These are phyloP conservation scores for Pleurotus tuber-regium DNA, from an alignment of 768 basidiomycete genomes.

Conservation along the genomic window DNA sequence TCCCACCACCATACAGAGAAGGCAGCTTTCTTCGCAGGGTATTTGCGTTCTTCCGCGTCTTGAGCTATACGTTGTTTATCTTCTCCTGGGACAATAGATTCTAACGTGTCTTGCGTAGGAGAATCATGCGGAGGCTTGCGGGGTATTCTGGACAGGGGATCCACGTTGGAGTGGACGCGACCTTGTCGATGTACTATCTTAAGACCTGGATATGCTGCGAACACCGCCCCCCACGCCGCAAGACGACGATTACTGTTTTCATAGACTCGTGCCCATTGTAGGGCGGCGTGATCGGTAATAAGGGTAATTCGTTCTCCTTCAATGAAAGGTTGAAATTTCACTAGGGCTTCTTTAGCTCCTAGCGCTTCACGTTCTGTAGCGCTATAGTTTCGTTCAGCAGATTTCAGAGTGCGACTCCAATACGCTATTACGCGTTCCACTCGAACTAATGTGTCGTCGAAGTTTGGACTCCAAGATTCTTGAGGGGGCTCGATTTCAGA, in stretches of 20 bases:
- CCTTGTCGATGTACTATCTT: slow-evolving; percentile 29
- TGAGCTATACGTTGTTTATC: not conserved
- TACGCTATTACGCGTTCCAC: not conserved
- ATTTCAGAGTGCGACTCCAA: not conserved
- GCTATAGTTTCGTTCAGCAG: too few species aligned
- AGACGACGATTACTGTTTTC: slow-evolving; percentile 19
- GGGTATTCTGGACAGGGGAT: slow-evolving; percentile 14
- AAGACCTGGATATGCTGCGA: slow-evolving; percentile 24
- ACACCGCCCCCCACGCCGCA: slow-evolving; percentile 28
- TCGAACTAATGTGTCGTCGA: not conserved
- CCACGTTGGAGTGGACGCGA: slow-evolving; percentile 29
- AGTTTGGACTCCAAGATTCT: too few species aligned
- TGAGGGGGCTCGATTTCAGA: too few species aligned
- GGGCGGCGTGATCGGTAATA: slow-evolving; percentile 15
- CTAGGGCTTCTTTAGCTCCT: too few species aligned
- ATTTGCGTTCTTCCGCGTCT: not conserved
- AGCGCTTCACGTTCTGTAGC: too few species aligned
- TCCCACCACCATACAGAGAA: slow-evolving; percentile 12
- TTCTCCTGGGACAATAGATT: not conserved
- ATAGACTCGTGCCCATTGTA: slow-evolving; percentile 20
- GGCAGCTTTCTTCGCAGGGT: not conserved
- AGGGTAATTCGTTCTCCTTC: slow-evolving; percentile 27
- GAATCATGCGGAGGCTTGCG: not conserved
- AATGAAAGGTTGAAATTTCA: not conserved
- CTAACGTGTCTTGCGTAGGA: not conserved